Percentiles rank a stretch among this genome's conserved stretches.
Evolutionary conservation across 2,329 filamentous ascomycete genomes (phyloP).

Genomic region (Cladophialophora yegresii): DNA sequence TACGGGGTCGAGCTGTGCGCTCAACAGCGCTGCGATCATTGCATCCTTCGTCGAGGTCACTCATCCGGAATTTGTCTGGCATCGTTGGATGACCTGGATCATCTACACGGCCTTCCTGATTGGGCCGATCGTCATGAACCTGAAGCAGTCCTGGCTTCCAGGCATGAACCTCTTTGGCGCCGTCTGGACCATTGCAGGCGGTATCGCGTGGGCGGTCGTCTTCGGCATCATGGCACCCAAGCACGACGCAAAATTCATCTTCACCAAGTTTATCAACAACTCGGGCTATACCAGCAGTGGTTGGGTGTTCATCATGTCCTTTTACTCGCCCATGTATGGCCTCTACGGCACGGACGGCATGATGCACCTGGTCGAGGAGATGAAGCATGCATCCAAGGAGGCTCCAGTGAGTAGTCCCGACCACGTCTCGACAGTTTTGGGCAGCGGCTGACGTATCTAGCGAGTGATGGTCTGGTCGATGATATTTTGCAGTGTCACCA

Average conservation of each 20-base stretch:
- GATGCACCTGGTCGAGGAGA: conserved; percentile 54
- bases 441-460: conserved; percentile 39
- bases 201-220: conserved; percentile 29
- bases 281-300: conserved; percentile 50
- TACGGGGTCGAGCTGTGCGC: conserved; percentile 28
- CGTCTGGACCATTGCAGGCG: conserved; percentile 28
- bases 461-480: conserved; percentile 32
- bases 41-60: conserved; percentile 31
- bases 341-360: conserved; percentile 65
- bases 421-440: background rate
- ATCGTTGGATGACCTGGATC: conserved; percentile 31
- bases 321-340: conserved; percentile 68
- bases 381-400: conserved; percentile 57
- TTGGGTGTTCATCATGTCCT: conserved; percentile 63
- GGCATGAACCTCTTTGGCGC: conserved; percentile 30
- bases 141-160: conserved; percentile 33
- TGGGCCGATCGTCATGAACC: conserved; percentile 27
- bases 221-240: conserved; percentile 33
- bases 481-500: conserved; percentile 31
- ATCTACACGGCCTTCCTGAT: conserved; percentile 31
- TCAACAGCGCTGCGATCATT: conserved; percentile 32
- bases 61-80: conserved; percentile 27
- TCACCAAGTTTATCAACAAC: conserved; percentile 56
- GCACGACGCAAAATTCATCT: conserved; percentile 51
- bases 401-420: conserved; percentile 21